phyloP scores from a whole-genome alignment of 2,329 filamentous ascomycete genomes.

The Trichoderma citrinoviride region DNA sequence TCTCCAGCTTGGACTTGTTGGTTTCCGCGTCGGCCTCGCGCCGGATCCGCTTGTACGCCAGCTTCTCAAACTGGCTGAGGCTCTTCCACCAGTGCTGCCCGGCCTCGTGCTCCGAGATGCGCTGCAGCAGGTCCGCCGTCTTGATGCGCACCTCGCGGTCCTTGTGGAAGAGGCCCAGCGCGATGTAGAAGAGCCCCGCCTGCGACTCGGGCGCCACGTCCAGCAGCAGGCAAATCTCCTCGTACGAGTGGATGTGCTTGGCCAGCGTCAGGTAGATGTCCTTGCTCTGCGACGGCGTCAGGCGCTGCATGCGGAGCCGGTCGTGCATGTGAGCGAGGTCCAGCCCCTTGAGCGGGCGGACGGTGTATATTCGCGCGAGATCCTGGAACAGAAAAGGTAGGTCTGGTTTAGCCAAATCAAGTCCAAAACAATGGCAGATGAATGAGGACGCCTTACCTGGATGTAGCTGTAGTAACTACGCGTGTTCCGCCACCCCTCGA shows the following conservation, averaged over 20 bases:
- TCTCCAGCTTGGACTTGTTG: conserved; percentile 46
- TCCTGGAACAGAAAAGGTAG: conserved; percentile 50
- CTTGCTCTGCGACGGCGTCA: conserved; percentile 71
- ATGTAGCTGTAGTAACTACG: conserved; percentile 95
- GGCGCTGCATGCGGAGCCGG: conserved; percentile 76
- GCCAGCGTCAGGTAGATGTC: conserved; percentile 83
- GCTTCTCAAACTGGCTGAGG: conserved; percentile 82
- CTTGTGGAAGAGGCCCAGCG: conserved; percentile 88
- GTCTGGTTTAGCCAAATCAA: not conserved
- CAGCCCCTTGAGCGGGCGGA: conserved; percentile 70
- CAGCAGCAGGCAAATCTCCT: conserved; percentile 80
- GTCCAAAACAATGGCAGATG: not conserved
- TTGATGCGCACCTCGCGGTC: conserved; percentile 73
- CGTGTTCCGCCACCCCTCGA: conserved; percentile 96
- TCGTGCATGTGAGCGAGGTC: conserved; percentile 93
- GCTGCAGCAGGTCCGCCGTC: conserved; percentile 75
- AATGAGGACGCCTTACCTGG: conserved; percentile 53
- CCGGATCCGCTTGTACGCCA: conserved; percentile 78
- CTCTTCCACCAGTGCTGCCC: conserved; percentile 90
- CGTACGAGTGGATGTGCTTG: conserved; percentile 73
- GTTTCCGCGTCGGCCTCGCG: conserved; percentile 59
- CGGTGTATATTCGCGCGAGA: conserved; percentile 60
- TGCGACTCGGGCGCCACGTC: conserved; percentile 81
- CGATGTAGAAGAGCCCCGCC: conserved; percentile 86
- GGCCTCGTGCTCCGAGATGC: conserved; percentile 81